phyloP scores from a whole-genome alignment of 768 basidiomycete genomes.

The Termitomyces sp. region DNA sequence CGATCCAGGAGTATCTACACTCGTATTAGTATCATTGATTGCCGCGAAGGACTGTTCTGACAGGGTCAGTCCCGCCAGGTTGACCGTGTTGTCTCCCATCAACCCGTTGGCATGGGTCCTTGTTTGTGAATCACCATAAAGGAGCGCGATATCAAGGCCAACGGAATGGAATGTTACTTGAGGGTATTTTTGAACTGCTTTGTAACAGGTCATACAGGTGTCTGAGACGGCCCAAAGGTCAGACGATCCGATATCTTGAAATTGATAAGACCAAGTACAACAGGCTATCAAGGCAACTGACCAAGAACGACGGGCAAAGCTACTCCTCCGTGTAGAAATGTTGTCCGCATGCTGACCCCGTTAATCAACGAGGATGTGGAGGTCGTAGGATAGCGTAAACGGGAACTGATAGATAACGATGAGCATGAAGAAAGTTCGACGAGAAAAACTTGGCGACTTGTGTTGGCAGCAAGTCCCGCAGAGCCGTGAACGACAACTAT shows the following conservation, averaged over 20 bases:
- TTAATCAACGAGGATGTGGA: not conserved
- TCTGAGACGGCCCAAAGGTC: conserved; percentile 71
- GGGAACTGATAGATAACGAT: not conserved
- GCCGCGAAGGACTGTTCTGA: conserved; percentile 56
- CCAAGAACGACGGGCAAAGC: conserved; percentile 56
- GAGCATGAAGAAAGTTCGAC: conserved; percentile 1
- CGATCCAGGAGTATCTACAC: conserved; percentile 45
- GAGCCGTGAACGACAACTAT: not conserved
- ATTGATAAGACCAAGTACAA: not conserved
- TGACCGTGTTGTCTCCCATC: conserved; percentile 53
- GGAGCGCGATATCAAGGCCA: conserved; percentile 39
- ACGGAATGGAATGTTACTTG: conserved; percentile 42
- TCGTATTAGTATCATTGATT: conserved; percentile 65
- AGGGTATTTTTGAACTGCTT: conserved; percentile 41
- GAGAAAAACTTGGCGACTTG: not conserved
- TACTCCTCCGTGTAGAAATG: conserved; percentile 31
- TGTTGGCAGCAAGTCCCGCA: not conserved
- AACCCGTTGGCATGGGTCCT: conserved; percentile 63
- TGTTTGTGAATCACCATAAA: conserved; percentile 68
- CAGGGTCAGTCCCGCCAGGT: conserved; percentile 45
- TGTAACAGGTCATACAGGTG: conserved; percentile 37
- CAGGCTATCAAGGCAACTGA: conserved; percentile 19
- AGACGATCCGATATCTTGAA: conserved; percentile 68
- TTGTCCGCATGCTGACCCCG: conserved; percentile 5
- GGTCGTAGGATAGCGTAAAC: conserved; percentile 1